phyloP scores from a whole-genome alignment of 2,329 filamentous ascomycete genomes.

The Clarireedia hainanense region DNA sequence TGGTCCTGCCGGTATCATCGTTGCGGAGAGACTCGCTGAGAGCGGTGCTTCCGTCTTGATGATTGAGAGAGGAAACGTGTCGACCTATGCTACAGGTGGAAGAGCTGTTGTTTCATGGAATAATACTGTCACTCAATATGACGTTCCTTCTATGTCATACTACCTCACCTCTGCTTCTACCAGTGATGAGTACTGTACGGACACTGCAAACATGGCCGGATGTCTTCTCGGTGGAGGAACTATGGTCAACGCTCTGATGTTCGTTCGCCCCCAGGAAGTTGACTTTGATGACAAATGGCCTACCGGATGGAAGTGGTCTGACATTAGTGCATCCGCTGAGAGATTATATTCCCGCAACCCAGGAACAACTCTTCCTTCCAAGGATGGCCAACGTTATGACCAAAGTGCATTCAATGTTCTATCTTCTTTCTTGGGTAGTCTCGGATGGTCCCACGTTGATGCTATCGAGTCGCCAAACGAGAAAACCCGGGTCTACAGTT shows the following conservation, averaged over 20 bases:
- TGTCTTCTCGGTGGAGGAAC: slow-evolving; percentile 55
- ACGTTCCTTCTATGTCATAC: slow-evolving; percentile 6
- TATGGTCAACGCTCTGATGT: slow-evolving; percentile 54
- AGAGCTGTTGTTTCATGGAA: slow-evolving; percentile 7
- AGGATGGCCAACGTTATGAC: slow-evolving; percentile 56
- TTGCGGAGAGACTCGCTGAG: slow-evolving; percentile 7
- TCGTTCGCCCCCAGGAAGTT: slow-evolving; percentile 52
- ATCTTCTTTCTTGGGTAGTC: slow-evolving; percentile 37
- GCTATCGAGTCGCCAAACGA: slow-evolving; percentile 40
- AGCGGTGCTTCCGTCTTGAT: slow-evolving; percentile 8
- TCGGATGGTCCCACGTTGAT: slow-evolving; percentile 43
- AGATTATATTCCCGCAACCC: slow-evolving; percentile 61
- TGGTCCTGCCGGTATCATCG: slow-evolving; percentile 7
- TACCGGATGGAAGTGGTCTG: slow-evolving; percentile 56
- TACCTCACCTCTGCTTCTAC: slow-evolving; percentile 1
- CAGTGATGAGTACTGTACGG: slow-evolving; percentile 31
- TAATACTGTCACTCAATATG: slow-evolving; percentile 5
- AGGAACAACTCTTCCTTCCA: slow-evolving; percentile 56
- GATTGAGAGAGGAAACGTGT: slow-evolving; percentile 8
- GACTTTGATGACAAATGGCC: slow-evolving; percentile 66
- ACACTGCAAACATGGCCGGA: slow-evolving; percentile 55
- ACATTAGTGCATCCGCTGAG: slow-evolving; percentile 50
- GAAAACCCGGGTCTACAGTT: slow-evolving; percentile 57
- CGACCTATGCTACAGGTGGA: slow-evolving; percentile 5
- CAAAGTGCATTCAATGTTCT: slow-evolving; percentile 58